These are phyloP conservation scores for Solanum chilense DNA, from an alignment of 257 asterid species.

Conservation along the genomic window DNA sequence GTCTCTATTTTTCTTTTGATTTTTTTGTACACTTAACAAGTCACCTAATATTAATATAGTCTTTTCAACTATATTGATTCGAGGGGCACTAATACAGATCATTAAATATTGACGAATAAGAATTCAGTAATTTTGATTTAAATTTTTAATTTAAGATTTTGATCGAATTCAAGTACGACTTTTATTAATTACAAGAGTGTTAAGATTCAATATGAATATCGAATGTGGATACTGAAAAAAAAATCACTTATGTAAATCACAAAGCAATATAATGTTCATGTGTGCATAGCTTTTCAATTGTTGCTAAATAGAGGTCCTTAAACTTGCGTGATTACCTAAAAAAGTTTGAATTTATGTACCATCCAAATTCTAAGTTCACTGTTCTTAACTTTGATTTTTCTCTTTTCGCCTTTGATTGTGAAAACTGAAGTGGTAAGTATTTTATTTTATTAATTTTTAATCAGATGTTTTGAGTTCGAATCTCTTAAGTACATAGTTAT, in stretches of 20 bases:
- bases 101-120: background rate
- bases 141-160: too few species aligned
- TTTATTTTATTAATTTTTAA: too few species aligned
- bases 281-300: background rate
- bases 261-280: background rate
- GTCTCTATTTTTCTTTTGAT: background rate
- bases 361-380: background rate
- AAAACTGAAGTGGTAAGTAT: background rate
- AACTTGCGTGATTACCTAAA: background rate
- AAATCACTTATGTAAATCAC: background rate
- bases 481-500: too few species aligned
- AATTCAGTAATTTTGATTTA: background rate
- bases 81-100: background rate
- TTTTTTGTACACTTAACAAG: background rate
- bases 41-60: background rate
- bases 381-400: background rate
- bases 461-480: too few species aligned
- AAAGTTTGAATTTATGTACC: background rate
- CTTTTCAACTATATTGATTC: background rate
- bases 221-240: too few species aligned
- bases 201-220: rapidly evolving
- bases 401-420: background rate
- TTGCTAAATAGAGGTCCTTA: background rate
- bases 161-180: too few species aligned
- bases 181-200: too few species aligned